A percentile compares a stretch with the other conserved stretches of the same genome.
Evolutionary conservation across 352 stramenopile species (phyloP).

Genomic region (Globisporangium viniferum): DNA sequence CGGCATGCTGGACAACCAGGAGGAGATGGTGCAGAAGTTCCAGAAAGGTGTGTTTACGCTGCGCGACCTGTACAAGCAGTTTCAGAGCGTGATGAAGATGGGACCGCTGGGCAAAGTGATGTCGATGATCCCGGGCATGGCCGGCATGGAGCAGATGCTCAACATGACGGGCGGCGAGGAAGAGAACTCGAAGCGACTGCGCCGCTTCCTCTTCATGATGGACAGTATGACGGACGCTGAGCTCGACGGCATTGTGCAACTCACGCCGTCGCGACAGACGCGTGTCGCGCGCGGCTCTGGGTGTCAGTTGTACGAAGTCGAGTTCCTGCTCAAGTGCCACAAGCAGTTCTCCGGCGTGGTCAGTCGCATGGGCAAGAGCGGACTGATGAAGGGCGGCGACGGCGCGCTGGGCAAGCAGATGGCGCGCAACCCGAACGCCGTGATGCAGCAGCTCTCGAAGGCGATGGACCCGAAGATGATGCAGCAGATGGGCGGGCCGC

Average conservation of each 20-base stretch:
- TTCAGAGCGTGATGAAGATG: slow-evolving; percentile 98
- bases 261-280: slow-evolving; percentile 65
- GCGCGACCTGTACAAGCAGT: slow-evolving; percentile 99
- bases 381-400: slow-evolving; percentile 89
- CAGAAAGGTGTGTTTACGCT: slow-evolving; percentile 97
- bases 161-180: slow-evolving; percentile 92
- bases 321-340: slow-evolving; percentile 95
- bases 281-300: slow-evolving; percentile 92
- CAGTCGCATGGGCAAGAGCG: slow-evolving; percentile 96
- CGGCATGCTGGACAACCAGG: slow-evolving; percentile 90
- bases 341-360: slow-evolving; percentile 96
- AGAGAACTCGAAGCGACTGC: slow-evolving; percentile 90
- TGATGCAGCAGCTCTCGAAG: slow-evolving; percentile 97
- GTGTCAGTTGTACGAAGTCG: slow-evolving; percentile 81
- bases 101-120: slow-evolving; percentile 97
- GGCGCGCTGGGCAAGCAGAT: slow-evolving; percentile 92
- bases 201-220: slow-evolving; percentile 99
- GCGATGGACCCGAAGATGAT: slow-evolving; percentile 93
- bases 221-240: slow-evolving; percentile 98
- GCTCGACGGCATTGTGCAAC: slow-evolving; percentile 89
- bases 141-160: slow-evolving; percentile 86
- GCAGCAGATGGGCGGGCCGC: slow-evolving; percentile 72
- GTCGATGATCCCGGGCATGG: slow-evolving; percentile 97
- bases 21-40: slow-evolving; percentile 96
- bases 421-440: slow-evolving; percentile 93